A percentile compares a stretch with the other conserved stretches of the same genome.
Conservation (phyloP, 1,139 yeast species). For the Pneumocystis jirovecii region DNA sequence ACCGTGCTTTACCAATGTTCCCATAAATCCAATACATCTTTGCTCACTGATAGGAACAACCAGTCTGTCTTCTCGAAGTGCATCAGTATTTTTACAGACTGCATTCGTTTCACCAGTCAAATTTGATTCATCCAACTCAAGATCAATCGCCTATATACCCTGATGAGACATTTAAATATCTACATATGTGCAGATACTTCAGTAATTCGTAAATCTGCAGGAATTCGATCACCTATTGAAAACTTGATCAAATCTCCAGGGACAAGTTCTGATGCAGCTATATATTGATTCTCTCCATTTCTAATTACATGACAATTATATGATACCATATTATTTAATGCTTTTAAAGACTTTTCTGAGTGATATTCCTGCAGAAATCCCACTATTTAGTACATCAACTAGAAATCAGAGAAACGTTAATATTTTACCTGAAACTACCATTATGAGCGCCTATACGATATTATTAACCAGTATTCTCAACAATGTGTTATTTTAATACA, state of each 20-base stretch:
- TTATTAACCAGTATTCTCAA: neutral
- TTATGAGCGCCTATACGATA: neutral
- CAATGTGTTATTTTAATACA: neutral
- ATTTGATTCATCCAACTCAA: slow-evolving; percentile 78
- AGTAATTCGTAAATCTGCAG: slow-evolving; percentile 76
- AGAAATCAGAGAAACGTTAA: neutral
- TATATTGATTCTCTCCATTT: slow-evolving; percentile 53
- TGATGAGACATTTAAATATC: neutral
- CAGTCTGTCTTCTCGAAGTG: slow-evolving; percentile 25
- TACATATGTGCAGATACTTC: slow-evolving; percentile 23
- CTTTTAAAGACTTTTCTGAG: slow-evolving; percentile 84
- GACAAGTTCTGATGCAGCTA: slow-evolving; percentile 69
- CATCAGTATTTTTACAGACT: slow-evolving; percentile 42
- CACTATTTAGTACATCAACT: slow-evolving; percentile 27
- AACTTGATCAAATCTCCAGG: slow-evolving; percentile 91
- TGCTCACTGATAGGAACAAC: slow-evolving; percentile 48
- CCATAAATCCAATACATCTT: slow-evolving; percentile 76
- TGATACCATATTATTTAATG: slow-evolving; percentile 79
- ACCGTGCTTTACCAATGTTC: slow-evolving; percentile 80
- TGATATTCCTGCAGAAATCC: slow-evolving; percentile 95
- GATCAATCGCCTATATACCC: slow-evolving; percentile 38
- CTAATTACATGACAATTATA: slow-evolving; percentile 84
- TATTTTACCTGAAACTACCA: neutral
- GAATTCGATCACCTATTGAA: slow-evolving; percentile 82
- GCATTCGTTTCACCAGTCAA: slow-evolving; percentile 90